Base-by-base conservation (phyloP, 345 rosid species). In the Brassica juncea region DNA sequence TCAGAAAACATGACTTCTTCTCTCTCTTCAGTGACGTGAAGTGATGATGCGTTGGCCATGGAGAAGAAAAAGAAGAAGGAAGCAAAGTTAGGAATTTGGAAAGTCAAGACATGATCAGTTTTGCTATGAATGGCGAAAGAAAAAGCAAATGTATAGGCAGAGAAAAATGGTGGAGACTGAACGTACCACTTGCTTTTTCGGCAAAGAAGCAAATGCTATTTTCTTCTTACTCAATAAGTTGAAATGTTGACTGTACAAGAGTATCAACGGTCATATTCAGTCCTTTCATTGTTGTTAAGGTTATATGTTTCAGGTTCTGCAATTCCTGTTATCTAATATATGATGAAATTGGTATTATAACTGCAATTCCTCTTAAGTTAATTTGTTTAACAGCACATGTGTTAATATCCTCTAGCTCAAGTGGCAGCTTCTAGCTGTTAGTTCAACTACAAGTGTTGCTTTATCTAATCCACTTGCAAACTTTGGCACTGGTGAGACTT, bases 1-100 rank as follows among this genome's bases (percentile, higher is more conserved):
- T 77, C 82, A 31, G 82, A 66, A 12, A 85, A 70, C 82, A 80
- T 77, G 14, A 73, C 21, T 49, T 74, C 87, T 66, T 82, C 88
- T 77, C 89, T 85, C 68, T 81, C 83, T 67, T 81, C 72, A 5
- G 15, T 47, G 63, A 67, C 30, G 60, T 1, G 8, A 35, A 6
- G 42, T 35, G 42, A 9, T 35, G 62, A 31, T 32, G 52, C 2
- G 0, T 31, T 31, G 5, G n/a, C 32, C 77, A 74, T 47, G 44
- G 28, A 25, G 69, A 49, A 31, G 63, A 14, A 34, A 11, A 37
- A 32, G 37, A 32, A 30, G 31, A 23, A 34, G n/a, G 63, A 44
- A 21, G 23, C 8, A 64, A 52, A 55, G 16, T 14, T 66, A 55
- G 68, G 61, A 68, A 59, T 58, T 76, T 67, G 42, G 32, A 66